phyloP scores from a whole-genome alignment of 371 early-diverging fungal species.

The Apophysomyces elegans region DNA sequence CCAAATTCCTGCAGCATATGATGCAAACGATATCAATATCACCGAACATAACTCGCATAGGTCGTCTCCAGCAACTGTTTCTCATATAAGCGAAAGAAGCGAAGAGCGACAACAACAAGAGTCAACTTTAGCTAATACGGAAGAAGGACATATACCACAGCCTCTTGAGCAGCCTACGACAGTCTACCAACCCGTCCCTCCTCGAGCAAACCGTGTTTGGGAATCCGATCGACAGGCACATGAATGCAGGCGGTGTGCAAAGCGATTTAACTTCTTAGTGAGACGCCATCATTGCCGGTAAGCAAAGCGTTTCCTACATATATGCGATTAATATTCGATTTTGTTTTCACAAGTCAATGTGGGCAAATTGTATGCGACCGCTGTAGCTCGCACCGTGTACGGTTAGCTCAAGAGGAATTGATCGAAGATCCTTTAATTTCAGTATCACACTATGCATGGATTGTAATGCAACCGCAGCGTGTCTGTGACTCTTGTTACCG shows the following conservation, averaged over 20 bases:
- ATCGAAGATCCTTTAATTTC: constrained; percentile 50
- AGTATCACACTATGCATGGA: constrained; percentile 40
- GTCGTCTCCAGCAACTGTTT: not conserved
- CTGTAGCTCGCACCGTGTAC: constrained; percentile 62
- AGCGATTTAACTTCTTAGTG: constrained; percentile 66
- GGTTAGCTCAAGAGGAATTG: constrained; percentile 48
- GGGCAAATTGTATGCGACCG: constrained; percentile 76
- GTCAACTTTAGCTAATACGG: not conserved
- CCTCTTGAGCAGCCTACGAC: not conserved
- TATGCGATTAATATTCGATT: not conserved
- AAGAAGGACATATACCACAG: not conserved
- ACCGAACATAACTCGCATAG: not conserved
- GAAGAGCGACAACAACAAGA: not conserved
- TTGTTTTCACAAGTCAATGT: constrained; percentile 55
- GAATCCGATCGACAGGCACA: constrained; percentile 70
- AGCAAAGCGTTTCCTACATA: not conserved
- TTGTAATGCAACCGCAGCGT: constrained; percentile 49
- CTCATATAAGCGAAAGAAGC: not conserved
- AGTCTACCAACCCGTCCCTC: constrained; percentile 15
- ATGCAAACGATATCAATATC: not conserved
- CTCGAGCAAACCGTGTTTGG: constrained; percentile 51
- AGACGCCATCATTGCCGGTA: constrained; percentile 78
- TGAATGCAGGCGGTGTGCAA: constrained; percentile 66
- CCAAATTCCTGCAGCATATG: not conserved
- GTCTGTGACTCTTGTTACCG: constrained; percentile 52